Conservation (phyloP, 1,139 yeast genomes). For the Zygosaccharomyces pseudobailii region DNA sequence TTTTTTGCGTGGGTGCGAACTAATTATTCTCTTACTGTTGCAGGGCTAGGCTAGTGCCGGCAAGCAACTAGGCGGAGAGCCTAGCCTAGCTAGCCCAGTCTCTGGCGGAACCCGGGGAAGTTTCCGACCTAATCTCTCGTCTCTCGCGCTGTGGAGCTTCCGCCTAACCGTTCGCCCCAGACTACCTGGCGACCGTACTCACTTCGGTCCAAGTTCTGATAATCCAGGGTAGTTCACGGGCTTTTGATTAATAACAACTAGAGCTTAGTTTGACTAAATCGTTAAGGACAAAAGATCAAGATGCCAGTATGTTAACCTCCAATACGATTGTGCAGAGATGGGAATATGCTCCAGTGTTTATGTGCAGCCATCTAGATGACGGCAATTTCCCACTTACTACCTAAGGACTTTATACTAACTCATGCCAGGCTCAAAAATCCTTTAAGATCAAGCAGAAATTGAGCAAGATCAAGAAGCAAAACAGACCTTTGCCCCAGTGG, state of each 20-base stretch:
- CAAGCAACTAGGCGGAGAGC: background rate
- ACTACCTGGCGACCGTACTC: background rate
- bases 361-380: too few species aligned
- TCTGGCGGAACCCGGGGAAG: background rate
- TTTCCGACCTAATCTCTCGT: background rate
- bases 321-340: background rate
- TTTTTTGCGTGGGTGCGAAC: background rate
- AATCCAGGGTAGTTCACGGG: background rate
- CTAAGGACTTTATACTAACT: slow-evolving; percentile 4
- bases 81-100: background rate
- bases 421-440: slow-evolving; percentile 84
- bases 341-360: background rate
- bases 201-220: background rate
- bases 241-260: background rate
- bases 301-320: slow-evolving; percentile 2
- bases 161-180: background rate
- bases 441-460: slow-evolving; percentile 98
- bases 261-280: background rate
- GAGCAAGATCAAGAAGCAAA: slow-evolving; percentile 98
- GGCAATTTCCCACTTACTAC: background rate
- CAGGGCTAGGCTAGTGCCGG: background rate
- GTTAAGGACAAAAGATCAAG: slow-evolving; percentile 3
- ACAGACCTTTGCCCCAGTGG: slow-evolving; percentile 99
- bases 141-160: background rate
- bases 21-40: background rate